Conservation (phyloP, 768 basidiomycete genomes). For the Trametes cingulata region DNA sequence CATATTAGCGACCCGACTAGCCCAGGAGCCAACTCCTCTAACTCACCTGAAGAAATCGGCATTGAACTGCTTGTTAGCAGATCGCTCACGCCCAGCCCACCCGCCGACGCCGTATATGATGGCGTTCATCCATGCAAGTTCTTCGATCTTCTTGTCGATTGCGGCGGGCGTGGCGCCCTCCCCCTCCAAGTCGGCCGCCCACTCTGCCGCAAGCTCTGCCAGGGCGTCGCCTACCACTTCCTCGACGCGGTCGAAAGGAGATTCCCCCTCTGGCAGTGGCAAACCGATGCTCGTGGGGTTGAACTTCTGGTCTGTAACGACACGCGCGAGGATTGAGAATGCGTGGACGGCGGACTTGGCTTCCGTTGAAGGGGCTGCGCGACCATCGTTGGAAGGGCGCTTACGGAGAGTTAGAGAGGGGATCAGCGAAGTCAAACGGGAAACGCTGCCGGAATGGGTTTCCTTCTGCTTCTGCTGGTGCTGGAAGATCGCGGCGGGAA, state of each 20-base stretch:
- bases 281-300: conserved; percentile 11
- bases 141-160: conserved; percentile 59
- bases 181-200: conserved; percentile 23
- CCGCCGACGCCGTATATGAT: conserved; percentile 62
- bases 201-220: conserved; percentile 20
- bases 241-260: conserved; percentile 18
- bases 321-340: conserved; percentile 53
- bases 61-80: conserved; percentile 37
- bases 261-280: background rate
- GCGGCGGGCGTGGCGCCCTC: conserved; percentile 26
- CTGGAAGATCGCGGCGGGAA: conserved; percentile 33
- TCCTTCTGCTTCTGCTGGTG: background rate
- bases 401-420: conserved; percentile 11
- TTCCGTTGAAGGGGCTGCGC: background rate
- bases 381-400: background rate
- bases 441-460: background rate
- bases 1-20: conserved; percentile 6
- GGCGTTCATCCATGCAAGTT: conserved; percentile 56
- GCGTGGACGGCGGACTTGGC: conserved; percentile 39
- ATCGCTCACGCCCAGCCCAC: conserved; percentile 43
- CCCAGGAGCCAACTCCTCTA: conserved; percentile 7
- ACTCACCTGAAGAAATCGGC: conserved; percentile 65
- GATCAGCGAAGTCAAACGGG: conserved; percentile 7
- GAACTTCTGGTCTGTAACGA: conserved; percentile 50
- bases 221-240: conserved; percentile 18